Percentiles rank a stretch among this genome's conserved stretches.
These are phyloP conservation scores for Rhynchosporium graminicola DNA, from an alignment of 2,329 filamentous ascomycete species.

Conservation along the genomic window DNA sequence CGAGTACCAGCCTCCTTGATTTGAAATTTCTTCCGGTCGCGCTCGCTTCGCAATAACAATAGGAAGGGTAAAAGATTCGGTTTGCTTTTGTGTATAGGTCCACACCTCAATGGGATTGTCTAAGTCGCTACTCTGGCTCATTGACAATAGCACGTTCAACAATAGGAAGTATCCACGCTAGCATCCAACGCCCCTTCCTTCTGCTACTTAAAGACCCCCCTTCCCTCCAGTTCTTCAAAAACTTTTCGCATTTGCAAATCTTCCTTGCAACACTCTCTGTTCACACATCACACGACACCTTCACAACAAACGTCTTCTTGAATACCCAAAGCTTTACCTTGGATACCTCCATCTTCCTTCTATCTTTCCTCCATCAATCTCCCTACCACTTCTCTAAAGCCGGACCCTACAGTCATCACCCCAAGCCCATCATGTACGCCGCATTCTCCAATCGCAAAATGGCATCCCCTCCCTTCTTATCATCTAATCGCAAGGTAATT, in stretches of 20 bases:
- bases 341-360: not conserved
- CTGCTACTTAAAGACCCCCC: not conserved
- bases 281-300: not conserved
- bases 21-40: not conserved
- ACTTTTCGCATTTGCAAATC: not conserved
- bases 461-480: no score
- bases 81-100: not conserved
- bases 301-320: not conserved
- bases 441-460: no score
- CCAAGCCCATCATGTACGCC: no score
- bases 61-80: not conserved
- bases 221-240: not conserved
- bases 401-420: no score
- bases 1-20: not conserved
- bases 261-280: not conserved
- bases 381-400: no score
- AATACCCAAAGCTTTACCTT: not conserved
- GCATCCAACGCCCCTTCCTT: slow-evolving; percentile 2
- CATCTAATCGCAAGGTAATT: no score
- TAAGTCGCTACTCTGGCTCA: not conserved
- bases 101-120: not conserved
- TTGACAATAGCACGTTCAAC: not conserved
- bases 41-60: slow-evolving; percentile 8
- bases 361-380: not conserved
- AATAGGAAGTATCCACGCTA: not conserved